Conservation (phyloP, 805 yeast species). For the Kodamaea neixiangensis region DNA sequence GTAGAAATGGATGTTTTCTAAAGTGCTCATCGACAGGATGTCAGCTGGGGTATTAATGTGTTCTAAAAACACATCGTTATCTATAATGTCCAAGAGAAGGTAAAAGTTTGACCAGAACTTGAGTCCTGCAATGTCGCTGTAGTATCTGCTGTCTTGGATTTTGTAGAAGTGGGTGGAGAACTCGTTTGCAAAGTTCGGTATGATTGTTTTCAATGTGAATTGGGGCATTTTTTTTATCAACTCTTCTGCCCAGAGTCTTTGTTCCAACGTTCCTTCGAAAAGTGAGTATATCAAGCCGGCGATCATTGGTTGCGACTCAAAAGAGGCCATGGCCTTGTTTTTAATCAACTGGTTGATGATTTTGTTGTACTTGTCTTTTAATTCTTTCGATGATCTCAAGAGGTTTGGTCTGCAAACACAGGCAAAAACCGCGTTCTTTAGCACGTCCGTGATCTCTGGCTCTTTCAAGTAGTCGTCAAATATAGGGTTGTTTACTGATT, state of each 20-base stretch:
- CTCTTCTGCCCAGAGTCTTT: constrained; percentile 50
- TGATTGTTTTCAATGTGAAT: constrained; percentile 3
- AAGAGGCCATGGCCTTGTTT: not conserved
- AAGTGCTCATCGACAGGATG: constrained; percentile 30
- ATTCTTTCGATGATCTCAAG: constrained; percentile 5
- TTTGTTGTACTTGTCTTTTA: constrained; percentile 9
- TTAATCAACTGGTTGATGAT: constrained; percentile 1
- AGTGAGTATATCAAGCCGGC: constrained; percentile 59
- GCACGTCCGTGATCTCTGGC: not conserved
- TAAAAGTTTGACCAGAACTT: constrained; percentile 50
- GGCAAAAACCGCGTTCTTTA: constrained; percentile 12
- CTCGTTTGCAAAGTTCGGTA: constrained; percentile 45
- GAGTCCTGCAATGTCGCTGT: constrained; percentile 41
- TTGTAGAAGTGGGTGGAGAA: constrained; percentile 50
- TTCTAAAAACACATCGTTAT: constrained; percentile 34
- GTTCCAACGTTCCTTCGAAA: constrained; percentile 52
- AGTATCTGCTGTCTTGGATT: constrained; percentile 55
- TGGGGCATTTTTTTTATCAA: constrained; percentile 9
- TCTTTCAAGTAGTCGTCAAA: not conserved
- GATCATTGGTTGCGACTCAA: not conserved
- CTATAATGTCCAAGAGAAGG: constrained; percentile 37
- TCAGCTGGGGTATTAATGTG: constrained; percentile 30
- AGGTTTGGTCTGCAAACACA: constrained; percentile 13
- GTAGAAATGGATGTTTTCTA: constrained; percentile 32
- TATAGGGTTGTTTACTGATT: not conserved